Conservation (phyloP, 495 filamentous ascomycete species). For the Achaetomiella virescens region DNA sequence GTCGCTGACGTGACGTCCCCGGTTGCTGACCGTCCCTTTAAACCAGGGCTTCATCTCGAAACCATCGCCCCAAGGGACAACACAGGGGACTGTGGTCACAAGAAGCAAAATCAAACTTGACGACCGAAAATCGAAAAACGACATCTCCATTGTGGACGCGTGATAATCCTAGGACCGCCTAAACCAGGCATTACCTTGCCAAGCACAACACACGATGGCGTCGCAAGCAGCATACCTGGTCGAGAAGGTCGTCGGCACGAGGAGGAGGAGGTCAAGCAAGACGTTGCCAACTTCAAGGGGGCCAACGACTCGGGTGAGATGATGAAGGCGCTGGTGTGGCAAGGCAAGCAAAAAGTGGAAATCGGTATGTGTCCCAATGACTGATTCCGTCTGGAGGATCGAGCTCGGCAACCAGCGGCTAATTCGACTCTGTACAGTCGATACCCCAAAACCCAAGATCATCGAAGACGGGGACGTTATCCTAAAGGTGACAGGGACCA, state of each 20-base stretch:
- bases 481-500: conserved; percentile 75
- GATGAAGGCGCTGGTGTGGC: conserved; percentile 71
- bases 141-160: too few relatives aligned
- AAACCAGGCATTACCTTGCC: accelerated
- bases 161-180: too few relatives aligned
- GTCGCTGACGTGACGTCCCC: too few relatives aligned
- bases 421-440: conserved; percentile 32
- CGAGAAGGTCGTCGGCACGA: conserved; percentile 64
- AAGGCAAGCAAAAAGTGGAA: conserved; percentile 61
- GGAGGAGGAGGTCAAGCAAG: conserved; percentile 52
- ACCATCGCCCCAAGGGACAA: too few relatives aligned
- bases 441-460: conserved; percentile 63
- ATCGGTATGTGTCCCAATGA: conserved; percentile 39
- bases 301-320: conserved; percentile 44
- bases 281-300: conserved; percentile 46
- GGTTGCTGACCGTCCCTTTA: too few relatives aligned
- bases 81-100: too few relatives aligned
- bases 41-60: too few relatives aligned
- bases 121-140: too few relatives aligned
- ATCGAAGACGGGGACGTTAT: conserved; percentile 74
- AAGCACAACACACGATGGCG: conserved; percentile 41
- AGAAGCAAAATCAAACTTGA: too few relatives aligned
- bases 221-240: conserved; percentile 57
- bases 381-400: neutral
- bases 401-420: neutral